phyloP scores from a whole-genome alignment of 257 asterid genomes.

The Scutellaria galericulata region DNA sequence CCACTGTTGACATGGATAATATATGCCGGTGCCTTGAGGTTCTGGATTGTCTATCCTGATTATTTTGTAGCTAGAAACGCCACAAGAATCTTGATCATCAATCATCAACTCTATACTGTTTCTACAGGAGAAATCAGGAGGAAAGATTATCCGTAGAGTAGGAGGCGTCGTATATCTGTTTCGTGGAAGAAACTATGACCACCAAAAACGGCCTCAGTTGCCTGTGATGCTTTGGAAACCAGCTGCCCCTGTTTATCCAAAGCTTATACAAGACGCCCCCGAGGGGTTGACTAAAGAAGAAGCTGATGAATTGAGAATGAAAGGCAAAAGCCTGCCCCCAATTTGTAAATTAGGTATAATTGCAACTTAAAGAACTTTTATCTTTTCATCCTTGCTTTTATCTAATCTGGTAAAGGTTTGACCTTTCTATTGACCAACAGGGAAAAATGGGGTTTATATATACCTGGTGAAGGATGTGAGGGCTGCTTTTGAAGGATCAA shows the following conservation, averaged over 20 bases:
- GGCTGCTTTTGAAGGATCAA: constrained; percentile 87
- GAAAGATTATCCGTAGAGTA: constrained; percentile 75
- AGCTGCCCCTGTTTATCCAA: constrained; percentile 97
- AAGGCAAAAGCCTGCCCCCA: constrained; percentile 74
- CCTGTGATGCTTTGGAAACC: constrained; percentile 99
- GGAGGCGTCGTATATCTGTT: constrained; percentile 91
- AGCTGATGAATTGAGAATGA: constrained; percentile 72
- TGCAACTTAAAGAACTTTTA: not conserved
- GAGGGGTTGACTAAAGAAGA: constrained; percentile 89
- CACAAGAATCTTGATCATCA: not conserved
- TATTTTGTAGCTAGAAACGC: not conserved
- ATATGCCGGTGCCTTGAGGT: constrained; percentile 92
- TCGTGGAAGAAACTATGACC: constrained; percentile 93
- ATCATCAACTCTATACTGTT: constrained; percentile 23
- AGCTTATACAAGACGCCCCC: constrained; percentile 95
- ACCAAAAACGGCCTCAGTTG: constrained; percentile 64
- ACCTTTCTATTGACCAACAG: constrained; percentile 49
- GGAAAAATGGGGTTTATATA: constrained; percentile 85
- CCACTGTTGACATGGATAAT: constrained; percentile 94
- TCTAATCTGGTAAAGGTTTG: not conserved
- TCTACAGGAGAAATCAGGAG: constrained; percentile 80
- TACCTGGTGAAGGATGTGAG: constrained; percentile 82
- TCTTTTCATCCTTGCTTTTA: not conserved
- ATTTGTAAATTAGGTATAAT: constrained; percentile 87
- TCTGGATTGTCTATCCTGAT: not conserved